Conservation (phyloP, 78 protist species). For the Cyanophora paradoxa region DNA sequence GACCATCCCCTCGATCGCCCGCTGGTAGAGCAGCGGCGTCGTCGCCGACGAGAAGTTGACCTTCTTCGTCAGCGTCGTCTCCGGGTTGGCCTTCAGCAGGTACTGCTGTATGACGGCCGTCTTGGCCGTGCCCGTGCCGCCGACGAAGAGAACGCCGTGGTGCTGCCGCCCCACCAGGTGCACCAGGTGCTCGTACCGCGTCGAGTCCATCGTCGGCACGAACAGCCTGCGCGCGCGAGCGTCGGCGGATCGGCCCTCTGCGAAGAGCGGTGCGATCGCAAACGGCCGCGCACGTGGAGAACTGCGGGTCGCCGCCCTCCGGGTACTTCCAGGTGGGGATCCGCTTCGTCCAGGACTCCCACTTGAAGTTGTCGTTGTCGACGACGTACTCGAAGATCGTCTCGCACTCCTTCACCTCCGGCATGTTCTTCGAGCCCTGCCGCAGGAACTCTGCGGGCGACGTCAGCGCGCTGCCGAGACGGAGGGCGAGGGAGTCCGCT, state of each 20-base stretch:
- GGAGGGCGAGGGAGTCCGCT: too few relatives aligned
- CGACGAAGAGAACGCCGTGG: constrained; percentile 54
- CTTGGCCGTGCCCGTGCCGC: constrained; percentile 82
- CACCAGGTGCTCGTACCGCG: constrained; percentile 43
- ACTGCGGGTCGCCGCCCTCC: constrained; percentile 20
- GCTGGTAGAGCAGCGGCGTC: constrained; percentile 49
- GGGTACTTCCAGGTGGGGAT: constrained; percentile 45
- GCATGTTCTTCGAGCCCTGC: too few relatives aligned
- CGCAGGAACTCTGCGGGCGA: too few relatives aligned
- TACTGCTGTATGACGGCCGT: constrained; percentile 51
- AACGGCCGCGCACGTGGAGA: too few relatives aligned
- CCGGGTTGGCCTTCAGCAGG: constrained; percentile 18
- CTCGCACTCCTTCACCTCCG: constrained; percentile 1
- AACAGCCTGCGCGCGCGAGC: too few relatives aligned
- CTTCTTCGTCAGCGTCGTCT: constrained; percentile 23
- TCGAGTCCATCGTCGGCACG: constrained; percentile 77
- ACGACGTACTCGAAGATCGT: constrained; percentile 68
- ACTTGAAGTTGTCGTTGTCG: constrained; percentile 35
- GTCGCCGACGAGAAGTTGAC: constrained; percentile 73
- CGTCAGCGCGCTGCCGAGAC: too few relatives aligned
- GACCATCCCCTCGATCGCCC: constrained; percentile 46
- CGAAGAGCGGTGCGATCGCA: too few relatives aligned
- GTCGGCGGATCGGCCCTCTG: too few relatives aligned
- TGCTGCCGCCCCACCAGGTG: background rate
- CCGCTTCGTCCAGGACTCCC: constrained; percentile 51